These are phyloP conservation scores for Sutorius australiensis DNA, from an alignment of 768 basidiomycete species.

Conservation along the genomic window DNA sequence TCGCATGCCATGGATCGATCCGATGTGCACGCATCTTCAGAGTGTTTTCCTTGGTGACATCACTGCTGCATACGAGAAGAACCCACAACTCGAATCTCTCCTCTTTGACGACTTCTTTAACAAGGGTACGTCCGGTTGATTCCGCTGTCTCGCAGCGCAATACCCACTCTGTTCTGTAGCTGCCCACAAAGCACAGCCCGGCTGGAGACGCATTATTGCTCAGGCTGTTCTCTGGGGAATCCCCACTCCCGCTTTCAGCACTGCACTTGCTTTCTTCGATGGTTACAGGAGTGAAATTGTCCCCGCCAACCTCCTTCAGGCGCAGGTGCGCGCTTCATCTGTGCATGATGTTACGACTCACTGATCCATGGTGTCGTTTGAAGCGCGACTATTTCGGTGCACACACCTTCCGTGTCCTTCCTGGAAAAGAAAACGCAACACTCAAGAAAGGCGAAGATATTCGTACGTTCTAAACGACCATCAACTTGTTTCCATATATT, in stretches of 20 bases:
- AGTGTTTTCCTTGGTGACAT: constrained; percentile 95
- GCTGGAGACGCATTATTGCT: constrained; percentile 96
- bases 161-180: constrained; percentile 40
- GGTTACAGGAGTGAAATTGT: constrained; percentile 95
- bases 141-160: not conserved
- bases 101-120: constrained; percentile 98
- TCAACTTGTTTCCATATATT: not conserved
- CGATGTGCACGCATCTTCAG: constrained; percentile 32
- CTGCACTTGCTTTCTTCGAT: constrained; percentile 97
- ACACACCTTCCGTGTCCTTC: constrained; percentile 93
- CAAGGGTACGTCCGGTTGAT: constrained; percentile 50
- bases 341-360: not conserved
- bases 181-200: constrained; percentile 91
- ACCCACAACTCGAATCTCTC: constrained; percentile 79
- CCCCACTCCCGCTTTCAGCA: constrained; percentile 96
- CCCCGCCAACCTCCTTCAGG: constrained; percentile 93
- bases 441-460: constrained; percentile 83
- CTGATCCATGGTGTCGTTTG: constrained; percentile 5
- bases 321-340: constrained; percentile 52
- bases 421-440: constrained; percentile 84
- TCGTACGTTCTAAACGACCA: constrained; percentile 51
- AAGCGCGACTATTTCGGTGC: constrained; percentile 99
- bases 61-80: constrained; percentile 85
- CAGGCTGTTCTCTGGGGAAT: constrained; percentile 98
- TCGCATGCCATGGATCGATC: constrained; percentile 8